These are phyloP conservation scores for Xylaria sp. DNA, from an alignment of 2,329 filamentous ascomycete genomes.

Conservation along the genomic window DNA sequence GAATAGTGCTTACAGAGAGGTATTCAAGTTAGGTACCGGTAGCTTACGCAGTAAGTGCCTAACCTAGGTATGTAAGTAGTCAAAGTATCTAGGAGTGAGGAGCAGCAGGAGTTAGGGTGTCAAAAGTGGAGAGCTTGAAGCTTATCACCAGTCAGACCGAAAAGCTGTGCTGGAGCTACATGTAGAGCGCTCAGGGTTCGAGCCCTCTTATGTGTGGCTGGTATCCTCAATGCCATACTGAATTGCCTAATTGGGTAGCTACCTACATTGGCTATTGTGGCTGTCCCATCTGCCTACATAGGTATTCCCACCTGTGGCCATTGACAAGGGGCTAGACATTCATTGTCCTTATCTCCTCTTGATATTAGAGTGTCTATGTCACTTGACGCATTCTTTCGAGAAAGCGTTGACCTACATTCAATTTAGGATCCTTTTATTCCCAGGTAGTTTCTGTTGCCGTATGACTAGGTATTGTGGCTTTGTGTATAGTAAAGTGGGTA, in stretches of 20 bases:
- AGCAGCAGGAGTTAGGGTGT: neutral
- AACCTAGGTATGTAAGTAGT: too few species aligned
- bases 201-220: slow-evolving; percentile 24
- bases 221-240: neutral
- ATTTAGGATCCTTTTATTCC: neutral
- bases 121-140: slow-evolving; percentile 22
- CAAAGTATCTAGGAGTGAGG: too few species aligned
- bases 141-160: slow-evolving; percentile 21
- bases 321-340: too few species aligned
- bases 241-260: neutral
- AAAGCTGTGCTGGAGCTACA: neutral
- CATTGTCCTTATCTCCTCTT: too few species aligned
- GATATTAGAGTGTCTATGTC: too few species aligned
- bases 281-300: too few species aligned
- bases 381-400: too few species aligned
- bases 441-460: neutral
- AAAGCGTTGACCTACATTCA: neutral
- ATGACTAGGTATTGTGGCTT: neutral
- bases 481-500: neutral
- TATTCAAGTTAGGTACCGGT: too few species aligned
- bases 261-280: neutral
- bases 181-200: slow-evolving; percentile 21
- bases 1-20: too few species aligned
- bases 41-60: too few species aligned
- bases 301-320: too few species aligned